phyloP scores from a whole-genome alignment of 176 grass and related monocot species.

The Saccharum officinarum region DNA sequence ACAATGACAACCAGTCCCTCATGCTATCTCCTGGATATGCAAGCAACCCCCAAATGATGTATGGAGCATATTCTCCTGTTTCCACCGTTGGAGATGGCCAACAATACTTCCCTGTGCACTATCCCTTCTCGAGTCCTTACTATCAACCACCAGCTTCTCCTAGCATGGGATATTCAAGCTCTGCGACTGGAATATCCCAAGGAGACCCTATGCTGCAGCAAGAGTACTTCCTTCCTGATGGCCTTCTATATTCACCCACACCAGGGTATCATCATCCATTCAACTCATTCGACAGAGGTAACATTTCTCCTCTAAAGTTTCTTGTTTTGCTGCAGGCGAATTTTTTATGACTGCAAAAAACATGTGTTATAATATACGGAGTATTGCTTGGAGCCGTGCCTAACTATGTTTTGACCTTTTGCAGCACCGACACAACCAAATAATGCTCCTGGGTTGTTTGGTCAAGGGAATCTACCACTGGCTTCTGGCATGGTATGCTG shows the following conservation, averaged over 20 bases:
- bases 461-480: slow-evolving; percentile 52
- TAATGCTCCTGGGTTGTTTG: slow-evolving; percentile 57
- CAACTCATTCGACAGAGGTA: slow-evolving; percentile 66
- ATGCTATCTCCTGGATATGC: slow-evolving; percentile 66
- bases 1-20: slow-evolving; percentile 64
- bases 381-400: slow-evolving; percentile 13
- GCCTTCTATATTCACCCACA: slow-evolving; percentile 62
- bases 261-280: slow-evolving; percentile 71
- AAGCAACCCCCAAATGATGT: slow-evolving; percentile 74
- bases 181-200: slow-evolving; percentile 62
- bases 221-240: slow-evolving; percentile 66
- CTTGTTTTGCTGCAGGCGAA: slow-evolving; percentile 3
- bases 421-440: slow-evolving; percentile 52
- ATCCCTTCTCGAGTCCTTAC: slow-evolving; percentile 57
- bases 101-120: slow-evolving; percentile 55
- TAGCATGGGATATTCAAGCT: slow-evolving; percentile 62
- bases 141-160: slow-evolving; percentile 73
- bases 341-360: slow-evolving; percentile 20
- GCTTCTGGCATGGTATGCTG: slow-evolving; percentile 65
- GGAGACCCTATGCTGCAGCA: slow-evolving; percentile 63
- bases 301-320: neutral
- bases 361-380: slow-evolving; percentile 7
- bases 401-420: slow-evolving; percentile 38
- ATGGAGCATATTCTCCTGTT: slow-evolving; percentile 72
- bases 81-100: slow-evolving; percentile 67